Percentiles rank a stretch among this genome's conserved stretches.
Evolutionary conservation across 108 stramenopile species (phyloP).

Genomic region (Nitzschia palea): DNA sequence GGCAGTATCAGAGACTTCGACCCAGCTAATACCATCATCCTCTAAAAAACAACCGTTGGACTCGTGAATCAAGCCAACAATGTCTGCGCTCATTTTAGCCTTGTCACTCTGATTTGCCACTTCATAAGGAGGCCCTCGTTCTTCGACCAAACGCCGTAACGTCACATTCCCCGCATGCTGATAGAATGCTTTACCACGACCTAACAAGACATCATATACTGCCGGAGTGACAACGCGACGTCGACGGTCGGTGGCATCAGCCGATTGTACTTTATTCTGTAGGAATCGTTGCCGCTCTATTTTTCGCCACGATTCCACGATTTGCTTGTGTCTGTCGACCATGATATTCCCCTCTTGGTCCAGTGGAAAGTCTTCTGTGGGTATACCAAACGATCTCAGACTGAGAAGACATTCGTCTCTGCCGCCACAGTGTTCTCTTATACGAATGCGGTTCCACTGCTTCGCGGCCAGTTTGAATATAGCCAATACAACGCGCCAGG

Average conservation of each 20-base stretch:
- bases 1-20: not conserved
- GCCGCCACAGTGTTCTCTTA: not conserved
- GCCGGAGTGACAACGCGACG: not conserved
- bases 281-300: conserved; percentile 5
- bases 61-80: conserved; percentile 8
- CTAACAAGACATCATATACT: conserved; percentile 13
- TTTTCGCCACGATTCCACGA: not conserved
- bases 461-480: not conserved
- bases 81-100: not conserved
- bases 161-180: conserved; percentile 19
- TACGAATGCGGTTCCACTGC: not conserved
- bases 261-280: too few species aligned
- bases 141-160: conserved; percentile 14
- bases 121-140: not conserved
- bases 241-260: too few species aligned
- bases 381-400: conserved; percentile 18
- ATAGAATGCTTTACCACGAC: conserved; percentile 21
- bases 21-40: conserved; percentile 22
- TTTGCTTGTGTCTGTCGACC: not conserved
- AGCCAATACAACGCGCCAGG: not conserved
- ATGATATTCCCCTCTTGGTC: not conserved
- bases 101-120: not conserved
- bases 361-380: not conserved
- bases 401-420: conserved; percentile 3
- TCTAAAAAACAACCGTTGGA: conserved; percentile 17